These are phyloP conservation scores for Mortierella sp. DNA, from an alignment of 371 early-diverging fungal genomes.

Conservation along the genomic window DNA sequence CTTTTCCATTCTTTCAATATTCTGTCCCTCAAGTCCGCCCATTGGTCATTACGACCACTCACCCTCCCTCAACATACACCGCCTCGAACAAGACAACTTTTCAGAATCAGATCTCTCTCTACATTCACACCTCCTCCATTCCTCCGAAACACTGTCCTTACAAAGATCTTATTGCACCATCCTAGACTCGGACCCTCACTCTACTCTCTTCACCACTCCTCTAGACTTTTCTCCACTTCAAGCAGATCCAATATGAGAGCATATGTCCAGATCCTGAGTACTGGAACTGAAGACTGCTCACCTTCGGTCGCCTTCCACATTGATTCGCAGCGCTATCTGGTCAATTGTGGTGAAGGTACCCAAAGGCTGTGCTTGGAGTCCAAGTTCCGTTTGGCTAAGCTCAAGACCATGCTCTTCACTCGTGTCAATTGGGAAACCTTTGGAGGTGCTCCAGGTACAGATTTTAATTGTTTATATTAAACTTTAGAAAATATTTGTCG, in stretches of 20 bases:
- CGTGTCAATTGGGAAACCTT: conserved; percentile 83
- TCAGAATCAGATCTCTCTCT: neutral
- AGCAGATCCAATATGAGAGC: conserved; percentile 76
- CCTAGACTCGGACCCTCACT: neutral
- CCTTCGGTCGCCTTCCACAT: conserved; percentile 86
- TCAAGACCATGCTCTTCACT: conserved; percentile 85
- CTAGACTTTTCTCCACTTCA: conserved; percentile 37
- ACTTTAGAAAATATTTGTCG: neutral
- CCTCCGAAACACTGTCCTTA: neutral
- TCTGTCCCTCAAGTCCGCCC: conserved; percentile 50
- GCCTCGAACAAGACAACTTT: neutral
- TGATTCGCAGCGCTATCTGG: conserved; percentile 86
- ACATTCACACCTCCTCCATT: neutral
- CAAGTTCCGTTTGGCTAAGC: conserved; percentile 73
- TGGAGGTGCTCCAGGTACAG: conserved; percentile 90
- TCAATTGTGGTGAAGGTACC: conserved; percentile 96
- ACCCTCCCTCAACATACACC: neutral
- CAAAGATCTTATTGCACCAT: neutral
- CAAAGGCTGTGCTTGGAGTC: conserved; percentile 90
- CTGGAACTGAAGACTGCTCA: conserved; percentile 75
- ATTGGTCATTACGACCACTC: conserved; percentile 44
- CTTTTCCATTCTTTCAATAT: conserved; percentile 37
- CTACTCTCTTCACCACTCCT: neutral
- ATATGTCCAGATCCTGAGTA: conserved; percentile 81
- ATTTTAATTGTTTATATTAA: neutral